These are phyloP conservation scores for Xylona heveae DNA, from an alignment of 495 filamentous ascomycete genomes.

Conservation along the genomic window DNA sequence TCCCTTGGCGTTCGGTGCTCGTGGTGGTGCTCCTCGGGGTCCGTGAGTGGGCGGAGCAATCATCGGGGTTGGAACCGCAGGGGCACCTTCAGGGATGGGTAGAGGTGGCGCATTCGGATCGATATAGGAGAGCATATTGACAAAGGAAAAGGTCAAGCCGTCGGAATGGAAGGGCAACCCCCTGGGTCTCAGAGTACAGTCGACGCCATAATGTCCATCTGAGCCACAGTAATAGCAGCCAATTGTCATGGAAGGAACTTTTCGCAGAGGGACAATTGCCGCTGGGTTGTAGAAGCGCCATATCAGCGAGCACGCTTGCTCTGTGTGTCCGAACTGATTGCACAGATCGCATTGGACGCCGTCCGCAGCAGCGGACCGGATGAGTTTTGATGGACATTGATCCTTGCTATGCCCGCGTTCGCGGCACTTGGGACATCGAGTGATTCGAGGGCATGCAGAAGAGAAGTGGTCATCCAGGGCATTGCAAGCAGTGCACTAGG, in stretches of 20 bases:
- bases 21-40: no score
- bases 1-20: background rate
- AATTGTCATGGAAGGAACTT: background rate
- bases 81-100: no score
- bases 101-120: background rate
- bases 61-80: no score
- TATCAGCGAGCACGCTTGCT: conserved; percentile 3
- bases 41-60: no score
- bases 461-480: conserved; percentile 5
- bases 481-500: no score
- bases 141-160: background rate
- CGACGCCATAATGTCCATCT: conserved; percentile 2
- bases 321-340: conserved; percentile 1
- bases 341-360: conserved; percentile 4
- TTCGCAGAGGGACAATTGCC: no score
- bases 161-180: background rate
- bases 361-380: background rate
- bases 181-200: background rate
- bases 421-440: conserved; percentile 1
- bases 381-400: background rate
- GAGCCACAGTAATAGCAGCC: conserved; percentile 4
- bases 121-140: background rate
- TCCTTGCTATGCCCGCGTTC: conserved; percentile 2
- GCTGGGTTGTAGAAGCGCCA: conserved; percentile 3
- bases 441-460: background rate